Evolutionary conservation across 1,284 basidiomycete genomes (phyloP), one percentile per base, ranked within the genome.

Genomic region (Ustilago loliicola): DNA sequence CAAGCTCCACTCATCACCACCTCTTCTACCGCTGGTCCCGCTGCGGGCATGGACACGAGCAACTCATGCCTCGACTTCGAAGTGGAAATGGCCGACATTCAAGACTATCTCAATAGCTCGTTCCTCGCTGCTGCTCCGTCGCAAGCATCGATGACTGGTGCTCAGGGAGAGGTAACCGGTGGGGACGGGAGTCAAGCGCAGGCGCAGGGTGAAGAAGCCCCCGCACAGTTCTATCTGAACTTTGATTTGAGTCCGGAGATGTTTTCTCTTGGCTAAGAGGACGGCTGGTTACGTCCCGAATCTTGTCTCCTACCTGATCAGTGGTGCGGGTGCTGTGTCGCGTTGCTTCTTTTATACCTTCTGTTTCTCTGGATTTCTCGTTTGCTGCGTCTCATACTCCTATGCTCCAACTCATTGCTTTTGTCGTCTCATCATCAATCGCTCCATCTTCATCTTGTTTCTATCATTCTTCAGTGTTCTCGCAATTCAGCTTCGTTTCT

Each of bases 31-130:
- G 19, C 19, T 6, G 51, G 23, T 21, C 30, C 29, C 27, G 47
- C 21, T 17, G 27, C 30, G 7, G 32, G 21, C n/a, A 40, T 11
- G 36, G 38, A 42, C 36, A 7, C 15, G 17, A 17, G 13, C 27
- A 25, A 25, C 10, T 51, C 65, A 6, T 55, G 32, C 61, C 17
- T 63, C 21, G 51, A 63, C 48, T 21, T 66, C 8, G 61, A 59
- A 23, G 34, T 66, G 13, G 61, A 72, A 7, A 63, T 72, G 64
- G 21, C 47, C 19, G 70, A 72, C 30, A 34, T 72, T 6, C 55
- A 72, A 17, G 42, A 60, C n/a, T 40, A 50, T 13, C 45, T 72
- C 42, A 47, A 58, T 32, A 42, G 15, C 11, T 66, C 30, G 36
- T 40, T 40, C 62, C 13, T 57, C 47, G 11, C 30, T 61, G 2